Base-by-base conservation (phyloP, 805 yeast genomes). In the Candida endomychidarum region DNA sequence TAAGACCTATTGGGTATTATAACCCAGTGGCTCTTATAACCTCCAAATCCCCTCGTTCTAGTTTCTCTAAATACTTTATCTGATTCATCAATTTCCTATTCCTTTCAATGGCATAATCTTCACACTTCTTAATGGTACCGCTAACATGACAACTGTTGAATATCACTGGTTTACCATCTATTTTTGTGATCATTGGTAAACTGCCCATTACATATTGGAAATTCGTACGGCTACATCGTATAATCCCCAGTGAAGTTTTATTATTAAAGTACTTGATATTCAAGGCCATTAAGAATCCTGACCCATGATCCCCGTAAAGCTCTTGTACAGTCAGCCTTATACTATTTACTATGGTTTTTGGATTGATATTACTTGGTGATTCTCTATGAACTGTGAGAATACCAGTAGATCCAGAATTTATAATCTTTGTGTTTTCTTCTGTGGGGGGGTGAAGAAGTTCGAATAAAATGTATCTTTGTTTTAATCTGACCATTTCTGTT, bases 111-210 rank as follows among this genome's bases (percentile, higher is more conserved):
- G 89, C 83, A 42, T 70, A 76, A 48, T 80, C 75, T 56, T 90
- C 95, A 48, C 95, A 78, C 54, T 86, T 87, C 56, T 81, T 82
- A 22, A 90, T 89, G 0, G 96, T 88, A 0, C 96, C 98, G 53
- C 95, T 82, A 0, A 86, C 79, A 42, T 83, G 84, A 4, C 75
- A 63, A 20, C 86, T 81, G 40, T 81, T 70, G 11, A 89, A 58
- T 8, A 83, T 72, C 4, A 80, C 75, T 5, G 63, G 61, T 21
- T 54, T 54, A 16, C 74, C 78, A 12, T 72, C 80, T 2, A 88
- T 52, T 20, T 64, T 63, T 27, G 67, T 68, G 8, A 83, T 75
- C 34, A 81, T 57, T 1, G 79, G 65, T 45, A 91, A 57, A 0
- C 96, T 86, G 0, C 83, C 86, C 42, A 86, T 67, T 1, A 87